phyloP scores from a whole-genome alignment of 176 grass and related monocot species.

The Zea mays region Zm-B73-REFERENCE-NAM-5.0 NC_050100.1:95249501-95250000 shows the following conservation, averaged over 20 bases:
- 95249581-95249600: neutral
- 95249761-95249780: constrained; percentile 38
- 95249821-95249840: too few species aligned
- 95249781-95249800: constrained; percentile 73
- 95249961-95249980: too few species aligned
- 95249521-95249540: constrained; percentile 46
- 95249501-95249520: constrained; percentile 41
- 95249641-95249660: constrained; percentile 41
- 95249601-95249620: neutral
- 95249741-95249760: constrained; percentile 45
- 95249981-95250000: too few species aligned
- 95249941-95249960: too few species aligned
- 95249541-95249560: constrained; percentile 61
- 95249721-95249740: constrained; percentile 43
- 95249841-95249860: too few species aligned
- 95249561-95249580: constrained; percentile 33
- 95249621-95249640: constrained; percentile 30
- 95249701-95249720: constrained; percentile 71
- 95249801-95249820: constrained; percentile 60
- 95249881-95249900: too few species aligned
- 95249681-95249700: constrained; percentile 42
- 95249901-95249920: too few species aligned
- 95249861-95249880: too few species aligned
- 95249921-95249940: too few species aligned
- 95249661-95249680: constrained; percentile 31